Evolutionary conservation across 139 green algal species (phyloP), one percentile per base, ranked within the genome.

Genomic region (Penium margaritaceum): DNA sequence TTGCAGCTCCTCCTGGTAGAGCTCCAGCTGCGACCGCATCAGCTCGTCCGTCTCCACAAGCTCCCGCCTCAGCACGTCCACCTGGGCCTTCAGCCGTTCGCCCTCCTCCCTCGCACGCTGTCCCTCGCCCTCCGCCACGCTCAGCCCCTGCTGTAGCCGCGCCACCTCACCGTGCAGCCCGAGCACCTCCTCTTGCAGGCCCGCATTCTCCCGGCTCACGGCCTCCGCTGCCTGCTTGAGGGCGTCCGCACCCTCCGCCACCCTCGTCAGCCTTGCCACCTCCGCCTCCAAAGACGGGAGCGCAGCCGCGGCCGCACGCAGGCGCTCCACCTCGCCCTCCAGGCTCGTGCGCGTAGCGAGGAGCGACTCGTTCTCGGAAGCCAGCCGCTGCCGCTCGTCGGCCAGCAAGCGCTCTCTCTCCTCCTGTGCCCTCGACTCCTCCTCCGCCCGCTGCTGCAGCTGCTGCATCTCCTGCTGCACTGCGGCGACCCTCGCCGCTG

Each of bases 21-120:
- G 34, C 39, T 80, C 73, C 7, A 80, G 33, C 57, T 66, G 46
- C 1, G 46, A 35, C 14, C 38, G 63, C 35, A 80, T 69, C 19
- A 55, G 24, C 30, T 69, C 66, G n/a, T 80, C 73, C 30, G 66
- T 63, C 30, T 67, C n/a, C 29, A 74, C 33, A 5, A 80, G 33
- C 67, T 46, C 34, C 15, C 63, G 5, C 33, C 78, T 46, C 24
- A 80, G 37, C 73, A 78, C 33, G 19, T 29, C 54, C 58, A 80
- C 73, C 39, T 80, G 73, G 24, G 79, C 39, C 21, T 67, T 1
- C 9, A 78, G 27, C 27, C 19, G 27, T 15, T 33, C 63, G 5
- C 73, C 78, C 51, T 80, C 73, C 39, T 68, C 19, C 7, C 67
- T 39, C 35, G 29, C 27, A 0, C 38, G 44, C 19, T 29, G 19